A percentile compares a stretch with the other conserved stretches of the same genome.
phyloP scores from a whole-genome alignment of 2,329 filamentous ascomycete genomes.

The Colletotrichum sp. region DNA sequence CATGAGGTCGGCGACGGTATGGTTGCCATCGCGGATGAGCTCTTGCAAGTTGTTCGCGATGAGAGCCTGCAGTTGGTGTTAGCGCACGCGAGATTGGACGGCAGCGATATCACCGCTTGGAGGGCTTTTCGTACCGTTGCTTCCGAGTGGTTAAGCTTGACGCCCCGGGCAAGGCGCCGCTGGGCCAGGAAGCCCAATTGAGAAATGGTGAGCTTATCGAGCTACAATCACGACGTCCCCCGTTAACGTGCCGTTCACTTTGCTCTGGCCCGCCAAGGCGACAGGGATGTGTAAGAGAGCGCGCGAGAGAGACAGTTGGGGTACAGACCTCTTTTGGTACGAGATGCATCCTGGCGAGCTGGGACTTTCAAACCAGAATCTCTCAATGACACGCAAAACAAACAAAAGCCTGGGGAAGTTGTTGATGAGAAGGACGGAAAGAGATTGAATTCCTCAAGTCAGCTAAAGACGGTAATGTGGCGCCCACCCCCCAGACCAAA shows the following conservation, averaged over 20 bases:
- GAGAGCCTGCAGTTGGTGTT: constrained; percentile 59
- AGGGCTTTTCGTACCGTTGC: constrained; percentile 66
- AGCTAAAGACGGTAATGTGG: background rate
- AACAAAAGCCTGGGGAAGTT: background rate
- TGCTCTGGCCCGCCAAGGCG: background rate
- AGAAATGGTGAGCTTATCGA: constrained; percentile 95
- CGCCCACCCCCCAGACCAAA: background rate
- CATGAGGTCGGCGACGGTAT: constrained; percentile 94
- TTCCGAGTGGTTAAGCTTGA: constrained; percentile 89
- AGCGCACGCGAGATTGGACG: background rate
- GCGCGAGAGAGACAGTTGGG: background rate
- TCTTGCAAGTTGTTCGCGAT: constrained; percentile 93
- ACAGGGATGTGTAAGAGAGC: constrained; percentile 20
- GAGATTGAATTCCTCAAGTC: background rate
- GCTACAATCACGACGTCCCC: constrained; percentile 51
- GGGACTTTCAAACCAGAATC: background rate
- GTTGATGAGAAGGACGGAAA: background rate
- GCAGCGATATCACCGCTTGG: background rate
- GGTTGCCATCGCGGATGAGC: constrained; percentile 94
- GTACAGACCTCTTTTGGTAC: constrained; percentile 52
- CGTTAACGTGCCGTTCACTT: constrained; percentile 19
- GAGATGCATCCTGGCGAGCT: constrained; percentile 45
- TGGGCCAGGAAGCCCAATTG: constrained; percentile 89
- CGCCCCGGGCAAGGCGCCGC: constrained; percentile 83
- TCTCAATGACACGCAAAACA: background rate